Percentiles rank a stretch among this genome's conserved stretches.
Conservation (phyloP, 2,329 filamentous ascomycete genomes). For the Trichoderma asperellum region DNA sequence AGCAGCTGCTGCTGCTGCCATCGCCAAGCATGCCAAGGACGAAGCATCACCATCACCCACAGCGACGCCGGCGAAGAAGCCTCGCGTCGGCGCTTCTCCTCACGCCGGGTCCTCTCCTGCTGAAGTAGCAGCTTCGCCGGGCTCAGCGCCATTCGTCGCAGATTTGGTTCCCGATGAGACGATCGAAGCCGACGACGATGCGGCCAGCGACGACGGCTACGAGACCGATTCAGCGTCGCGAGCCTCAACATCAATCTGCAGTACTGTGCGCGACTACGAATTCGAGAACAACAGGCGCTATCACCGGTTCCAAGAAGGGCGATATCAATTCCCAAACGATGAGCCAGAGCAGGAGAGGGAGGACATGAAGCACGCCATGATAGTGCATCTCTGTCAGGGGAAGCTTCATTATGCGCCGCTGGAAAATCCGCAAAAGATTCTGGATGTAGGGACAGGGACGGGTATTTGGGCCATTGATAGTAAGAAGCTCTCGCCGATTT, state of each 20-base stretch:
- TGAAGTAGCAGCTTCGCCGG: background rate
- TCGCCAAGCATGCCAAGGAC: background rate
- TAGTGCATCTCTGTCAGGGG: slow-evolving; percentile 42
- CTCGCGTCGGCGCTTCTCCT: background rate
- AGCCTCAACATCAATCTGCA: slow-evolving; percentile 34
- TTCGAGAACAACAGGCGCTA: slow-evolving; percentile 50
- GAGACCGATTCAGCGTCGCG: slow-evolving; percentile 22
- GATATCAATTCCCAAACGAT: slow-evolving; percentile 48
- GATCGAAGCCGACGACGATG: slow-evolving; percentile 16
- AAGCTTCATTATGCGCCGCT: slow-evolving; percentile 50
- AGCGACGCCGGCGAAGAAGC: slow-evolving; percentile 2
- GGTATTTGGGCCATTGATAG: slow-evolving; percentile 52
- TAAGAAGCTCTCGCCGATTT: slow-evolving; percentile 28
- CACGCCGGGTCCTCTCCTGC: background rate
- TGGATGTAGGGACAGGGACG: slow-evolving; percentile 47
- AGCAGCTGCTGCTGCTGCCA: background rate
- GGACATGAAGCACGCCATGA: slow-evolving; percentile 48
- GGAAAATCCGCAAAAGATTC: slow-evolving; percentile 41
- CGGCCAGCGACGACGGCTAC: slow-evolving; percentile 26
- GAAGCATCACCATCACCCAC: background rate
- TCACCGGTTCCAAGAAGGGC: slow-evolving; percentile 47
- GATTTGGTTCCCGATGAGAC: background rate
- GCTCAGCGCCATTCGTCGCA: background rate
- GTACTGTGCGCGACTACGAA: slow-evolving; percentile 45
- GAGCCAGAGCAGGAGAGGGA: slow-evolving; percentile 51